Conservation (phyloP, 225 moss, liverwort and hornwort genomes). For the Marchantia polymorpha region DNA sequence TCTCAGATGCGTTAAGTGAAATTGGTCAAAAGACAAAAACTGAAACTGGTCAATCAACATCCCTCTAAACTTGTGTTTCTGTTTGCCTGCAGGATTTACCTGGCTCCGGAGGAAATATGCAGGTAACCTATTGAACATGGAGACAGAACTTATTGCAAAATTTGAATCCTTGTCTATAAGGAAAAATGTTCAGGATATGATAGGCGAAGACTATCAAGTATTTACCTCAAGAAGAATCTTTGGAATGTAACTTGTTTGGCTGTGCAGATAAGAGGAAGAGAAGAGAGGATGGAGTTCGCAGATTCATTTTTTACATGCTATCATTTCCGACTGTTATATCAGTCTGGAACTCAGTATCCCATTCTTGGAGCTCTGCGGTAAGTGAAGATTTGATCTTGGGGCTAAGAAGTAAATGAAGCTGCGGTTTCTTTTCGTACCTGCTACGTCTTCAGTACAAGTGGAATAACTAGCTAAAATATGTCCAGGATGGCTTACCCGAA, state of each 20-base stretch:
- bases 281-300: slow-evolving; percentile 81
- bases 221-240: not conserved
- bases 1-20: no score
- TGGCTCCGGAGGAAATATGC: slow-evolving; percentile 77
- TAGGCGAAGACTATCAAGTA: no score
- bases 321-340: slow-evolving; percentile 89
- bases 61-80: not conserved
- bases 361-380: slow-evolving; percentile 87
- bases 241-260: not conserved
- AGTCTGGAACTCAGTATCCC: slow-evolving; percentile 78
- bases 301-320: slow-evolving; percentile 86
- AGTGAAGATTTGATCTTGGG: not conserved
- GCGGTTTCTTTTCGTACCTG: not conserved
- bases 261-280: slow-evolving; percentile 75
- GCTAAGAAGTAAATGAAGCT: not conserved
- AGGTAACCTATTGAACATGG: slow-evolving; percentile 38
- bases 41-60: not conserved
- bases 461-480: not conserved
- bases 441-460: not conserved
- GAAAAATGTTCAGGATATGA: no score
- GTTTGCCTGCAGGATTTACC: slow-evolving; percentile 59
- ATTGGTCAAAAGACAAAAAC: no score
- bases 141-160: not conserved
- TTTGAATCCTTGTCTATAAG: not conserved
- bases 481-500: slow-evolving; percentile 81